Evolutionary conservation across 1,284 basidiomycete genomes (phyloP).

Genomic region (Heterobasidion parviporum): DNA sequence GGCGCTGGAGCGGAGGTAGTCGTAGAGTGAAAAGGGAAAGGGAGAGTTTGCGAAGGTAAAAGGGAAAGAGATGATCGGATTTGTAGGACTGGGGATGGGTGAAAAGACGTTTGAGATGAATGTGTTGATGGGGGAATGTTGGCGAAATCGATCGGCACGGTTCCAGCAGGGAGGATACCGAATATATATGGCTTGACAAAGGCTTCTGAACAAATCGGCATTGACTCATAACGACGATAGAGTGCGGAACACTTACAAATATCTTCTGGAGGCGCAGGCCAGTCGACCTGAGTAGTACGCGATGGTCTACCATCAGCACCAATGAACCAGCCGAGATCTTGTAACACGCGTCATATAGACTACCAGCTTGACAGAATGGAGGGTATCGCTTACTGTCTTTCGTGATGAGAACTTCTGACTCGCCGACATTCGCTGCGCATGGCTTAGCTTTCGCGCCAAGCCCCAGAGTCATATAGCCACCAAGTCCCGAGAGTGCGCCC

Average conservation of each 20-base stretch:
- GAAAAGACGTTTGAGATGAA: slow-evolving; percentile 21
- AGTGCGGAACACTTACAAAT: slow-evolving; percentile 37
- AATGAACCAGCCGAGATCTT: slow-evolving; percentile 72
- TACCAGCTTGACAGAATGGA: background rate
- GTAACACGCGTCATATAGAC: background rate
- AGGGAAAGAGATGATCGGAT: slow-evolving; percentile 76
- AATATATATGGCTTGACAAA: slow-evolving; percentile 83
- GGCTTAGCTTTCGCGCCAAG: slow-evolving; percentile 70
- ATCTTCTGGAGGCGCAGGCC: slow-evolving; percentile 79
- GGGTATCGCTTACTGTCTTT: slow-evolving; percentile 64
- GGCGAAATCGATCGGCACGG: slow-evolving; percentile 32
- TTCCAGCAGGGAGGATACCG: slow-evolving; percentile 65
- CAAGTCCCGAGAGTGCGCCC: slow-evolving; percentile 70
- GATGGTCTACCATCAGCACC: slow-evolving; percentile 62
- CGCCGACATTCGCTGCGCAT: slow-evolving; percentile 49
- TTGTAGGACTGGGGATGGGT: slow-evolving; percentile 58
- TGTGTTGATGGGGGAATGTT: slow-evolving; percentile 6
- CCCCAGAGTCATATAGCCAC: slow-evolving; percentile 85
- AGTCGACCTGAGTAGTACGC: slow-evolving; percentile 55
- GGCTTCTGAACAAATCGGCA: slow-evolving; percentile 29
- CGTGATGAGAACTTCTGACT: slow-evolving; percentile 66
- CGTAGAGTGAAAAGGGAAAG: slow-evolving; percentile 48
- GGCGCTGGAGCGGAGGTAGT: slow-evolving; percentile 17
- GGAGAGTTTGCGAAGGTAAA: slow-evolving; percentile 52
- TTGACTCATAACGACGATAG: no score